These are phyloP conservation scores for Harringtonia aguacate DNA, from an alignment of 2,329 filamentous ascomycete species.

Conservation along the genomic window DNA sequence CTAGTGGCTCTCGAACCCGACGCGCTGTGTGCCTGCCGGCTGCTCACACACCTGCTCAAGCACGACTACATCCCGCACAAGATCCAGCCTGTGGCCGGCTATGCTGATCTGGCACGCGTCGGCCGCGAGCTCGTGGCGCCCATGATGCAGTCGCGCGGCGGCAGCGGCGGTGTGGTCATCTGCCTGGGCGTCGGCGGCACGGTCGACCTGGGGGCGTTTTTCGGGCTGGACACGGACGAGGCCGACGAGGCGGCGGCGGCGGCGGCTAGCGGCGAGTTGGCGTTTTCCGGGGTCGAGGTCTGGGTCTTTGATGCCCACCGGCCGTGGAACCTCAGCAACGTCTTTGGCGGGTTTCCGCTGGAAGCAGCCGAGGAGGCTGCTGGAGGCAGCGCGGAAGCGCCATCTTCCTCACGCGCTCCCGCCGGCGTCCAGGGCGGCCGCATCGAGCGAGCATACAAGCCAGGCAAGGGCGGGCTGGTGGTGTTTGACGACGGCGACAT, in stretches of 20 bases:
- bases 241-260: constrained; percentile 17
- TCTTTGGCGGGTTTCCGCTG: constrained; percentile 66
- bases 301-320: constrained; percentile 89
- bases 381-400: neutral
- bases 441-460: constrained; percentile 60
- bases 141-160: constrained; percentile 78
- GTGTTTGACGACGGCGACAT: constrained; percentile 97
- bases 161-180: constrained; percentile 78
- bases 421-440: constrained; percentile 62
- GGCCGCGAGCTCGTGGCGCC: constrained; percentile 71
- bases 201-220: constrained; percentile 70
- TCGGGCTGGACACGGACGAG: constrained; percentile 64
- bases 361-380: constrained; percentile 27
- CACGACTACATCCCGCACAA: constrained; percentile 97
- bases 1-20: constrained; percentile 92
- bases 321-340: constrained; percentile 90
- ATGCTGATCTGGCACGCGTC: constrained; percentile 74
- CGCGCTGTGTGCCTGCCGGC: constrained; percentile 88
- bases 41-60: constrained; percentile 85
- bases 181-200: constrained; percentile 89
- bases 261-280: constrained; percentile 11
- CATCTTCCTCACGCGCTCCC: constrained; percentile 31
- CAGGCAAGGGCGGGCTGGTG: constrained; percentile 77
- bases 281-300: constrained; percentile 78
- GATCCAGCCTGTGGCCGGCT: constrained; percentile 88